A percentile compares a stretch with the other conserved stretches of the same genome.
These are phyloP conservation scores for Hypoxylon sp. DNA, from an alignment of 2,329 filamentous ascomycete genomes.

Conservation along the genomic window DNA sequence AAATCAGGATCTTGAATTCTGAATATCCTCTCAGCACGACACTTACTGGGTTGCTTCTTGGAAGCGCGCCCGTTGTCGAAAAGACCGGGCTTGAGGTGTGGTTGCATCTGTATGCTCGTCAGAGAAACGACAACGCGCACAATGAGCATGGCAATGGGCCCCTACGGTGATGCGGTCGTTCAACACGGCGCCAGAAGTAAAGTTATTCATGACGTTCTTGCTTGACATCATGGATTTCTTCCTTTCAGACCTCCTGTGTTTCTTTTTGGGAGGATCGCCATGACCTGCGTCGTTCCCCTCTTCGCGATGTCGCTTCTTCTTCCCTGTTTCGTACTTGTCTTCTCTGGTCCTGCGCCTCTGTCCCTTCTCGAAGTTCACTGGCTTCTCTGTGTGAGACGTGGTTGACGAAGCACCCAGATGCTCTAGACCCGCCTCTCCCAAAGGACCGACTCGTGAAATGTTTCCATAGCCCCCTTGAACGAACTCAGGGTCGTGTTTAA, in stretches of 20 bases:
- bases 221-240: constrained; percentile 48
- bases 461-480: constrained; percentile 15
- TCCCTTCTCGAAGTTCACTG: constrained; percentile 55
- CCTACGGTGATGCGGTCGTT: constrained; percentile 62
- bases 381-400: constrained; percentile 14
- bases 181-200: constrained; percentile 62
- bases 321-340: constrained; percentile 60
- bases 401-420: constrained; percentile 31
- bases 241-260: constrained; percentile 30
- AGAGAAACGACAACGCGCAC: constrained; percentile 17
- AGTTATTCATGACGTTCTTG: constrained; percentile 62
- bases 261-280: constrained; percentile 25
- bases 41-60: constrained; percentile 50
- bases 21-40: neutral
- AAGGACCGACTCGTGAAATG: constrained; percentile 5
- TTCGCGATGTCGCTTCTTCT: constrained; percentile 35
- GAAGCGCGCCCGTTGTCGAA: constrained; percentile 55
- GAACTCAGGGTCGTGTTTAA: constrained; percentile 6
- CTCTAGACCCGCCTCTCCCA: constrained; percentile 17
- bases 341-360: constrained; percentile 63
- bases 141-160: neutral
- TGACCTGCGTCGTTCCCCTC: constrained; percentile 33
- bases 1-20: constrained; percentile 9
- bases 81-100: constrained; percentile 50
- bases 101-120: constrained; percentile 38